Conservation (phyloP, 1,284 basidiomycete species). For the Cutaneotrichosporon daszewskae region DNA sequence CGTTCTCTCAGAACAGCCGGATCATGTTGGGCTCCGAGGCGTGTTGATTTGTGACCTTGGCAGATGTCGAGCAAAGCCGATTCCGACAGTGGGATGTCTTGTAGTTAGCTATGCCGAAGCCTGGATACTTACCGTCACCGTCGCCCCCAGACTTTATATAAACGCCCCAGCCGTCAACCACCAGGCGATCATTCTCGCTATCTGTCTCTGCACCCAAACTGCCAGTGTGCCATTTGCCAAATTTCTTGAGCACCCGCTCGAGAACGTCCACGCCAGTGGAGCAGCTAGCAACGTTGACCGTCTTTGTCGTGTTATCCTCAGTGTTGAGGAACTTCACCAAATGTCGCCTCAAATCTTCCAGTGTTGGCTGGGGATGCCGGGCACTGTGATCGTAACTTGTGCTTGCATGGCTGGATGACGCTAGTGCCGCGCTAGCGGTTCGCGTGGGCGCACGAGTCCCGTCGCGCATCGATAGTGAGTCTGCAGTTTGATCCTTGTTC, state of each 20-base stretch:
- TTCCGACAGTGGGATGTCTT: slow-evolving; percentile 71
- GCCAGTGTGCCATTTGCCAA: slow-evolving; percentile 58
- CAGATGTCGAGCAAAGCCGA: slow-evolving; percentile 78
- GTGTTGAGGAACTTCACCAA: slow-evolving; percentile 78
- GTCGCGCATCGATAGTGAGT: too few relatives aligned
- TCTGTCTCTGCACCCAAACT: slow-evolving; percentile 42
- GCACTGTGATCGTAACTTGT: neutral
- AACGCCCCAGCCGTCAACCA: slow-evolving; percentile 82
- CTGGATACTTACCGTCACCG: slow-evolving; percentile 52
- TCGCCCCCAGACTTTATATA: slow-evolving; percentile 59
- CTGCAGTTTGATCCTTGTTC: too few relatives aligned
- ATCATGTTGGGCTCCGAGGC: slow-evolving; percentile 2
- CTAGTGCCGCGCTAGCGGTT: too few relatives aligned
- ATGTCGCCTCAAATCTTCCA: slow-evolving; percentile 72
- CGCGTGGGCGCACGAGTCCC: too few relatives aligned
- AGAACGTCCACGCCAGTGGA: slow-evolving; percentile 74
- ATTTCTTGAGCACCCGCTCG: slow-evolving; percentile 79
- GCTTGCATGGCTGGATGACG: too few relatives aligned
- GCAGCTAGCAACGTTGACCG: slow-evolving; percentile 73
- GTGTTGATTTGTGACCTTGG: slow-evolving; percentile 67
- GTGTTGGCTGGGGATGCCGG: slow-evolving; percentile 47
- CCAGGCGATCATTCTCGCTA: slow-evolving; percentile 56
- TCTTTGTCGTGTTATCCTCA: slow-evolving; percentile 66
- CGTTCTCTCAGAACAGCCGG: slow-evolving; percentile 56
- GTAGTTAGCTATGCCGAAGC: neutral